Percentiles rank a stretch among this genome's conserved stretches.
These are phyloP conservation scores for Polytrichum commune DNA, from an alignment of 225 moss, liverwort and hornwort species.

Conservation along the genomic window DNA sequence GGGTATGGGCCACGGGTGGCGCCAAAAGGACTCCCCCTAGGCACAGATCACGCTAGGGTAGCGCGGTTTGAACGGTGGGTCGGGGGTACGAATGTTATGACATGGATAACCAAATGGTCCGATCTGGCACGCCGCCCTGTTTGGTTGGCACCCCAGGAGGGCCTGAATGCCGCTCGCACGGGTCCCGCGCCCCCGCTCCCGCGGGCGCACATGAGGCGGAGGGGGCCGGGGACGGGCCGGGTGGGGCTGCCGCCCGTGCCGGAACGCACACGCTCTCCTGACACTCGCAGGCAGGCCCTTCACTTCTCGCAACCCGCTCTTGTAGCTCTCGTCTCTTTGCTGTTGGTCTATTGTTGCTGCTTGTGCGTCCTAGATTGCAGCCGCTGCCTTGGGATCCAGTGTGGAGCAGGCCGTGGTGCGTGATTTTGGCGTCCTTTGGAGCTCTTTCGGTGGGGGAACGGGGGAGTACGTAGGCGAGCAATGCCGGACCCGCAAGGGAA, in stretches of 20 bases:
- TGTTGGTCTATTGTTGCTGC: background rate
- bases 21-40: slow-evolving; percentile 27
- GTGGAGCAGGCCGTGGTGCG: background rate
- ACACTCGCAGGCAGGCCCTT: slow-evolving; percentile 25
- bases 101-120: no score
- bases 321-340: slow-evolving; percentile 7
- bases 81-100: no score
- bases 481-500: slow-evolving; percentile 9
- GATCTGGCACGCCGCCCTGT: no score
- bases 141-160: no score
- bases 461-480: background rate
- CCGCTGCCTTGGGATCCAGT: slow-evolving; percentile 4
- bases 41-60: background rate
- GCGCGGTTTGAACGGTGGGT: slow-evolving; percentile 25
- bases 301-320: slow-evolving; percentile 11
- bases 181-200: slow-evolving; percentile 28
- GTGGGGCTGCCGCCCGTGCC: slow-evolving; percentile 37
- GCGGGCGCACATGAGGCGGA: slow-evolving; percentile 35
- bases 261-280: slow-evolving; percentile 60
- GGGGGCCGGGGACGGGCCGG: slow-evolving; percentile 9
- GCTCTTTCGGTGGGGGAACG: background rate
- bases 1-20: slow-evolving; percentile 11
- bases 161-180: background rate
- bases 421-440: background rate
- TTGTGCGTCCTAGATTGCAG: slow-evolving; percentile 20